Percentiles rank a stretch among this genome's conserved stretches.
These are phyloP conservation scores for Spongospora subterranea DNA, from an alignment of 208 protist species.

Conservation along the genomic window DNA sequence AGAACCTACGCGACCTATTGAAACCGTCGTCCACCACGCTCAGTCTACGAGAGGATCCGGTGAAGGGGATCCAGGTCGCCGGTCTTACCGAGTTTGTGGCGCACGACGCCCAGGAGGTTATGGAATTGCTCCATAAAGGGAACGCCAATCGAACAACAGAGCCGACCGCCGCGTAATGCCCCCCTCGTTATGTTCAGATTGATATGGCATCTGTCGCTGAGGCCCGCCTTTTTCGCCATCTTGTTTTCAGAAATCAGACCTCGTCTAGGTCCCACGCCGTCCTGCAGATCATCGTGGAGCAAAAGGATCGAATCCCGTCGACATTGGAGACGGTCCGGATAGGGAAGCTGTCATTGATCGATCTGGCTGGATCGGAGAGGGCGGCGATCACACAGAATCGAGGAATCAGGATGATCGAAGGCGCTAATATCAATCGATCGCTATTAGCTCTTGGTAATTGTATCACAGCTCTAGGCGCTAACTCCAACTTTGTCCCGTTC, in stretches of 20 bases:
- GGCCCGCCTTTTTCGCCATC: neutral
- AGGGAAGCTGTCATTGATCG: constrained; percentile 69
- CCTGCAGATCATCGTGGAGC: constrained; percentile 65
- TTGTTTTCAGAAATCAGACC: constrained; percentile 58
- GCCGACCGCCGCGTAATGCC: constrained; percentile 61
- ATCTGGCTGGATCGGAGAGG: constrained; percentile 72
- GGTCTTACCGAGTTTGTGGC: constrained; percentile 54
- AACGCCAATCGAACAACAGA: constrained; percentile 66
- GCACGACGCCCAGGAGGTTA: constrained; percentile 59
- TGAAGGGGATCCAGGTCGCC: constrained; percentile 60
- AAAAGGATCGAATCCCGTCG: neutral
- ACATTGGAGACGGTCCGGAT: constrained; percentile 52
- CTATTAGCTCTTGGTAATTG: constrained; percentile 88
- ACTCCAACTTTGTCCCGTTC: constrained; percentile 67
- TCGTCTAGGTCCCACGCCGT: constrained; percentile 72
- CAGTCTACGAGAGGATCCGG: neutral
- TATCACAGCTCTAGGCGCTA: constrained; percentile 82
- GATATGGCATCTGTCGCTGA: neutral
- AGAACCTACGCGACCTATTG: constrained; percentile 59
- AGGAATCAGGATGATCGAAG: constrained; percentile 84
- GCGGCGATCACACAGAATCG: constrained; percentile 71
- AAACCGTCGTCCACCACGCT: neutral
- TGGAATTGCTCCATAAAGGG: constrained; percentile 60
- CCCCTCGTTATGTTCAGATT: neutral
- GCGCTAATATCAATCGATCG: constrained; percentile 90